phyloP scores from a whole-genome alignment of 495 filamentous ascomycete species.

The Sabuloglossum arenarium region DNA sequence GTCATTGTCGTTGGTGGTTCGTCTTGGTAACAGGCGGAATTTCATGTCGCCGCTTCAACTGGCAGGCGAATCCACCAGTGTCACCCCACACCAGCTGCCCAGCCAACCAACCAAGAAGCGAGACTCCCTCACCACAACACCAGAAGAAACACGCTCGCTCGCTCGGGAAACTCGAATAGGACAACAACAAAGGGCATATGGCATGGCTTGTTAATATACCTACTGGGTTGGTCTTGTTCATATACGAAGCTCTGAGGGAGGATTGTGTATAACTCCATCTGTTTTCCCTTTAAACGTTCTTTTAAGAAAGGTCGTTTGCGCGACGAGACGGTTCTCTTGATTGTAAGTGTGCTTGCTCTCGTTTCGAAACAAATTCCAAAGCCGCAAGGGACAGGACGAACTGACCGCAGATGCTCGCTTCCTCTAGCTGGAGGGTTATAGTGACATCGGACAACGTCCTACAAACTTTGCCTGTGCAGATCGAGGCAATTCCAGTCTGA shows the following conservation, averaged over 20 bases:
- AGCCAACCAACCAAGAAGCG: neutral
- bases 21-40: too few species aligned
- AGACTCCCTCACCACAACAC: neutral
- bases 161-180: neutral
- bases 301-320: neutral
- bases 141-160: neutral
- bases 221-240: neutral
- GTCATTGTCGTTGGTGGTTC: too few species aligned
- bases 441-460: too few species aligned
- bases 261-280: neutral
- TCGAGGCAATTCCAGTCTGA: neutral
- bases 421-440: too few species aligned
- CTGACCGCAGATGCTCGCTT: too few species aligned
- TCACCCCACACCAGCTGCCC: neutral
- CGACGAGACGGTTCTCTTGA: too few species aligned
- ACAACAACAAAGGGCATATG: neutral
- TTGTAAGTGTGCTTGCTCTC: too few species aligned
- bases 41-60: too few species aligned
- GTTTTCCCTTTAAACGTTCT: neutral
- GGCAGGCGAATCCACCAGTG: too few species aligned
- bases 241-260: neutral
- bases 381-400: too few species aligned
- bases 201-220: neutral
- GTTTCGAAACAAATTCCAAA: too few species aligned
- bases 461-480: too few species aligned